Base-by-base conservation (phyloP, 2,329 filamentous ascomycete genomes). In the Xylariaceae sp. region DNA sequence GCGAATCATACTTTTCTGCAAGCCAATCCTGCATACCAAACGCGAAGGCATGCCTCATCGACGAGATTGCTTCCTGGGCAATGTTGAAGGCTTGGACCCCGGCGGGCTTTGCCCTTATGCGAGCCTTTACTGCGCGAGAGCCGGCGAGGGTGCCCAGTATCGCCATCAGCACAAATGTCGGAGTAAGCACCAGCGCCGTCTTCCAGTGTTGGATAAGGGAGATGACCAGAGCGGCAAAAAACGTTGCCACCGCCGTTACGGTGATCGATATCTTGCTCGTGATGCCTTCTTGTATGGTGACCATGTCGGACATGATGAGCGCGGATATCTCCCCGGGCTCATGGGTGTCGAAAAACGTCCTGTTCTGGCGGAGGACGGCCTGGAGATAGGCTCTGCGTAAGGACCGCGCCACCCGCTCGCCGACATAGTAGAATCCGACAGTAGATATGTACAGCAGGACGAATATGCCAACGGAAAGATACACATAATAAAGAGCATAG, bases 241-340 rank as follows among this genome's bases (percentile, higher is more conserved):
- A 73, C 19, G 78, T 77, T 0, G 80, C 67, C 3, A 67, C 67
- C 57, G 72, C 81, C 61, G 84, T 78, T 41, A 85, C 59, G 47
- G 81, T 77, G 2, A 74, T 72, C 7, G 79, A 80, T 0, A 85
- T 69, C 62, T 82, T 82, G 63, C 84, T 80, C 0, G 80, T 83
- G 18, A 84, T 81, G 7, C 83, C 82, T 6, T 83, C 70, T 66
- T 85, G 82, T 10, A 85, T 80, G 67, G 92, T 87, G 26, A 86
- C 80, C 19, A 58, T 63, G 49, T 64, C 62, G 10, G 57, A 46
- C 9, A 56, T 61, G 30, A 67, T 65, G 15, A 59, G 46, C 13
- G 47, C 54, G 3, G 59, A 44, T 1, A 67, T 49, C 26, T 63
- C 59, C 15, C 65, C 65, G 9, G 62, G n/a, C n/a, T 53, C 60